Conservation (phyloP, 2,329 filamentous ascomycete genomes). For the Gremmenia infestans region DNA sequence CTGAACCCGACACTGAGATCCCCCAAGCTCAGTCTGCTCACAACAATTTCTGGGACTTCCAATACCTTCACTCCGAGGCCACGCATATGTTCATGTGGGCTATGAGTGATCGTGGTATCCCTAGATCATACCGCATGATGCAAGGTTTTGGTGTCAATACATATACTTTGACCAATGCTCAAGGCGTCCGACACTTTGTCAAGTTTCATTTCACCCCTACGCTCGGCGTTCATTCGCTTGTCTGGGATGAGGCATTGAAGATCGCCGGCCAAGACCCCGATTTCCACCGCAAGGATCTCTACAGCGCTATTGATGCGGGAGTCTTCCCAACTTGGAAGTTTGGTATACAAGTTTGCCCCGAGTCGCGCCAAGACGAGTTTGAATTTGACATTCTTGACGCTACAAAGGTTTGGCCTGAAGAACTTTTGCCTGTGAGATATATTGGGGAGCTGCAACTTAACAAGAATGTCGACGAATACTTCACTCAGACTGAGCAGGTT, state of each 20-base stretch:
- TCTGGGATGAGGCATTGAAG: slow-evolving; percentile 78
- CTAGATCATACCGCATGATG: slow-evolving; percentile 77
- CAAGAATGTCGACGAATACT: slow-evolving; percentile 75
- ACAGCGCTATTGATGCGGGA: slow-evolving; percentile 67
- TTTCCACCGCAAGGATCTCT: slow-evolving; percentile 74
- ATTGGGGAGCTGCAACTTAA: slow-evolving; percentile 79
- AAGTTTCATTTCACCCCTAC: slow-evolving; percentile 75
- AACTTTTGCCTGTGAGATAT: slow-evolving; percentile 67
- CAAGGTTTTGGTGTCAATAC: slow-evolving; percentile 83
- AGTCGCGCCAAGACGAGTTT: slow-evolving; percentile 68
- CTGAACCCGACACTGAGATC: slow-evolving; percentile 65
- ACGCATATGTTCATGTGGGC: slow-evolving; percentile 79
- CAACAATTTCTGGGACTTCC: slow-evolving; percentile 76
- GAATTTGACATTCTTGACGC: slow-evolving; percentile 83
- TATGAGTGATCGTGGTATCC: slow-evolving; percentile 70
- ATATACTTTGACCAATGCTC: slow-evolving; percentile 61
- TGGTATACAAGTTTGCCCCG: slow-evolving; percentile 72
- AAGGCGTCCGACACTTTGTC: slow-evolving; percentile 66
- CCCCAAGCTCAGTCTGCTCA: slow-evolving; percentile 68
- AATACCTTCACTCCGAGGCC: slow-evolving; percentile 61
- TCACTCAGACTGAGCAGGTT: slow-evolving; percentile 75
- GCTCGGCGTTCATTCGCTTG: slow-evolving; percentile 64
- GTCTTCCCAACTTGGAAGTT: slow-evolving; percentile 75
- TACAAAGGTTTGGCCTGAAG: slow-evolving; percentile 82
- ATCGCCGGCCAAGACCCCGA: slow-evolving; percentile 71